Base-by-base conservation (phyloP, 495 filamentous ascomycete species). In the Aspergillus funiculosus region DNA sequence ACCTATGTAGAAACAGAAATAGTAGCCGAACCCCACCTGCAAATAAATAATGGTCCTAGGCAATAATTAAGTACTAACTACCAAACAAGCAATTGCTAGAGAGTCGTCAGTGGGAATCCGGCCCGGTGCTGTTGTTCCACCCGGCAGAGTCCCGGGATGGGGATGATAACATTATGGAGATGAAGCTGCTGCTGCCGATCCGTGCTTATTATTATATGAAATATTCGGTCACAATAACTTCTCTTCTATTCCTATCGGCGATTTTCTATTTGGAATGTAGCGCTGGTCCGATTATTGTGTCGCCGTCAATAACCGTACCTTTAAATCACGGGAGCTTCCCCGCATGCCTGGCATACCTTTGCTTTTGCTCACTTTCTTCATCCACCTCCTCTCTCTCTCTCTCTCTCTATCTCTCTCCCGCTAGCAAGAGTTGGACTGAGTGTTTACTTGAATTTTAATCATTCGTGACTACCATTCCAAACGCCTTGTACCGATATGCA, bases 401-500 rank as follows among this genome's bases (percentile, higher is more conserved):
- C 24, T 48, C 39, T 44, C 28, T 26, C n/a, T 25, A 17, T 18
- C 24, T 49, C 39, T 44, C 37, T 43, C 41, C 24, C 26, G 34
- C 46, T 50, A 39, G 22, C 51, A n/a, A n/a, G n/a, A n/a, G n/a
- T n/a, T n/a, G n/a, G n/a, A n/a, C n/a, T n/a, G n/a, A n/a, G n/a
- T n/a, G n/a, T n/a, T n/a, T n/a, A n/a, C n/a, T n/a, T n/a, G n/a
- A n/a, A 20, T 21, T 27, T 35, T 19, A 3, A n/a, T 28, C 28
- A 36, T 9, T 3, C 8, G 11, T 8, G 21, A 36, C 8, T 9
- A 4, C 4, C 6, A 11, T 24, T 32, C 18, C 20, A 35, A 21
- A 28, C 26, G 32, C 29, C 20, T 36, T 15, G 8, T 44, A 10
- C 21, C 59, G 66, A 28, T 18, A 67, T 68, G 65, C 63, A 66